These are phyloP conservation scores for Trametopsis cervina DNA, from an alignment of 768 basidiomycete species.

Conservation along the genomic window DNA sequence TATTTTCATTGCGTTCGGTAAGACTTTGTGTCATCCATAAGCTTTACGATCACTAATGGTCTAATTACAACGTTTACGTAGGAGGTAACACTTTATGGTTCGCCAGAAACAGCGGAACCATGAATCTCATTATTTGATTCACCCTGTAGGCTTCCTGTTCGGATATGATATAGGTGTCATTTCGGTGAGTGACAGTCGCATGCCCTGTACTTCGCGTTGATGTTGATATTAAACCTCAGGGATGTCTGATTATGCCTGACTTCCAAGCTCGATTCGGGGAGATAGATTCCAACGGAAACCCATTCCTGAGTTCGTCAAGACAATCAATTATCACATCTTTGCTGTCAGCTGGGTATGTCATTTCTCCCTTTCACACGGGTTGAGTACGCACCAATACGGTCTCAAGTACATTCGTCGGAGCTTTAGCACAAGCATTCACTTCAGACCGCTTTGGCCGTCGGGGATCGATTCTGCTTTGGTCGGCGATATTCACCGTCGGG, in stretches of 20 bases:
- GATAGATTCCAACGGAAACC: conserved; percentile 36
- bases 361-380: neutral
- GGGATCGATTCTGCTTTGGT: conserved; percentile 73
- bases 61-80: neutral
- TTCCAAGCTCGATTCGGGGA: conserved; percentile 67
- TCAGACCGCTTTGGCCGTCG: conserved; percentile 66
- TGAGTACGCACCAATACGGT: neutral
- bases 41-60: neutral
- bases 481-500: conserved; percentile 63
- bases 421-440: conserved; percentile 66
- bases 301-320: conserved; percentile 50
- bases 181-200: conserved; percentile 36
- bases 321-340: conserved; percentile 77
- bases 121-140: neutral
- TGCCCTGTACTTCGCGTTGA: neutral
- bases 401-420: conserved; percentile 32
- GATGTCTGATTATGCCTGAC: conserved; percentile 76
- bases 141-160: conserved; percentile 49
- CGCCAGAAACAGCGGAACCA: neutral
- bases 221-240: conserved; percentile 29
- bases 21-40: conserved; percentile 15
- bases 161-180: conserved; percentile 78
- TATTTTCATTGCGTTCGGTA: conserved; percentile 69
- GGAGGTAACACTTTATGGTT: conserved; percentile 18
- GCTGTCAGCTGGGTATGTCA: conserved; percentile 60